phyloP scores from a whole-genome alignment of 2,329 filamentous ascomycete genomes.

The Escovopsis sp. region DNA sequence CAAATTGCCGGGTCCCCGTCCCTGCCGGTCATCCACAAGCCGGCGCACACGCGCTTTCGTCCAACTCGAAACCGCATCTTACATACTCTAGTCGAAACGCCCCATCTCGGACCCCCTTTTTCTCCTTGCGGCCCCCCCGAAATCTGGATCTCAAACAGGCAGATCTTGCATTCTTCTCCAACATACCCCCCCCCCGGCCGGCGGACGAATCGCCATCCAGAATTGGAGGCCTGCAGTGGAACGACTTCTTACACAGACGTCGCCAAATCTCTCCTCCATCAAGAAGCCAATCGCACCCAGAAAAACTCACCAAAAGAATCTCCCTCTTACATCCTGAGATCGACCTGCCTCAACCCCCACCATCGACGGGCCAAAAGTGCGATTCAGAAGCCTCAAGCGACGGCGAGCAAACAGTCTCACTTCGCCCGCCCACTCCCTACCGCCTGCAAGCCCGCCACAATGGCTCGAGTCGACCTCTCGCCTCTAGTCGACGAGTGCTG shows the following conservation, averaged over 20 bases:
- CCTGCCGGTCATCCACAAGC: background rate
- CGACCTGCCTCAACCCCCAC: background rate
- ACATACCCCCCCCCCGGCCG: no score
- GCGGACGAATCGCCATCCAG: no score
- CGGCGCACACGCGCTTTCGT: background rate
- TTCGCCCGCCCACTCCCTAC: no score
- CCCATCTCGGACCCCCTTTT: background rate
- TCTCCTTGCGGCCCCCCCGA: background rate
- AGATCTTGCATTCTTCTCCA: background rate
- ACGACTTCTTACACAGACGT: no score
- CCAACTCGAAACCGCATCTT: background rate
- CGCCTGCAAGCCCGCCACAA: background rate
- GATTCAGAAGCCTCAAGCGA: no score
- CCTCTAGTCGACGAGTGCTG: slow-evolving; percentile 13
- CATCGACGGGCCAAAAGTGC: background rate
- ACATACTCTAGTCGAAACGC: background rate
- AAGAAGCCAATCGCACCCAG: background rate
- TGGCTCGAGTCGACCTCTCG: slow-evolving; percentile 5
- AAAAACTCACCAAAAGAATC: background rate
- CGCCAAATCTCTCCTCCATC: no score
- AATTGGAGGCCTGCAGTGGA: no score
- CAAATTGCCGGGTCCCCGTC: no score
- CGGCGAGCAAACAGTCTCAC: no score
- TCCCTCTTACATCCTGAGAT: no score
- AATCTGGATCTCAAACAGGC: background rate